Evolutionary conservation across 306 rosid species (phyloP).

Genomic region (Sicyos edulis): DNA sequence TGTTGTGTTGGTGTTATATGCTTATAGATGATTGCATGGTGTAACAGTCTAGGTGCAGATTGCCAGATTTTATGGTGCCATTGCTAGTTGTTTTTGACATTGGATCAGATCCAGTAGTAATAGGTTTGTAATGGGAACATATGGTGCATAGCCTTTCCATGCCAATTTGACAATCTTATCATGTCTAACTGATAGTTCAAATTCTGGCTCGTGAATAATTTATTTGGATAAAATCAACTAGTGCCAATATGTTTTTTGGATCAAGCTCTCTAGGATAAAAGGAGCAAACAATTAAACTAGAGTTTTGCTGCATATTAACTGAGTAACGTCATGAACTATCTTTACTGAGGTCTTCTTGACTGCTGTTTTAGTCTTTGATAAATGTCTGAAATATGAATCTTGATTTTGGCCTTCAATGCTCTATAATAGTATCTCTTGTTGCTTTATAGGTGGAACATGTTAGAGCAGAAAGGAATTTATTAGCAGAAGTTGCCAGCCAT

Average conservation of each 20-base stretch:
- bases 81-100: background rate
- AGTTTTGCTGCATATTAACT: slow-evolving; percentile 1
- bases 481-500: slow-evolving; percentile 98
- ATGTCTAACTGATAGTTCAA: background rate
- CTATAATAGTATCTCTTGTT: background rate
- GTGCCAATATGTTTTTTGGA: background rate
- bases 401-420: background rate
- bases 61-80: background rate
- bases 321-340: background rate
- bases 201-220: background rate
- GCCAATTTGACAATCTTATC: slow-evolving; percentile 11
- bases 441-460: slow-evolving; percentile 83
- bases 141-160: background rate
- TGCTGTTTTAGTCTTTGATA: background rate
- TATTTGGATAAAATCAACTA: background rate
- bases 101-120: background rate
- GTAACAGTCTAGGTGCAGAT: background rate
- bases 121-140: background rate
- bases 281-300: background rate
- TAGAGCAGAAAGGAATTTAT: slow-evolving; percentile 95
- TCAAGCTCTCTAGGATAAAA: background rate
- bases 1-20: background rate
- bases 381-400: background rate
- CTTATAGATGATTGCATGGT: slow-evolving; percentile 7
- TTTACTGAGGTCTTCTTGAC: background rate